Evolutionary conservation across 2,329 filamentous ascomycete species (phyloP).

Genomic region (Pyrenophora graminea): DNA sequence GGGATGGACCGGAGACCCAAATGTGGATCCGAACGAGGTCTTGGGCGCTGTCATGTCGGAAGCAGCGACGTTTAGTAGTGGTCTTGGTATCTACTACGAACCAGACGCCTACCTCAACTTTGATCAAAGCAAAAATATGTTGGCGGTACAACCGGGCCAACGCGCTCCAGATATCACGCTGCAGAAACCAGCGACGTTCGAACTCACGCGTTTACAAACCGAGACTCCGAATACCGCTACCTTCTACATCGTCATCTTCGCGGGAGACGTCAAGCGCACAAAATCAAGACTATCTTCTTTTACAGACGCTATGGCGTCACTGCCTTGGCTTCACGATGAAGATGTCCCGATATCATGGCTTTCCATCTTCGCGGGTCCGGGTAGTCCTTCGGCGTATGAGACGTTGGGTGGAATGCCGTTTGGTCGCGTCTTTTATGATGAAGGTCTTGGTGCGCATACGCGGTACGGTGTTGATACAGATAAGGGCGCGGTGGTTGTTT

Average conservation of each 20-base stretch:
- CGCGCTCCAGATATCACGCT: conserved; percentile 54
- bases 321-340: conserved; percentile 17
- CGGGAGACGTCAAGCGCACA: conserved; percentile 37
- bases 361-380: conserved; percentile 32
- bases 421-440: conserved; percentile 46
- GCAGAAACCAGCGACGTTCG: conserved; percentile 52
- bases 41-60: conserved; percentile 33
- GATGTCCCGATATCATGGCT: conserved; percentile 28
- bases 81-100: conserved; percentile 41
- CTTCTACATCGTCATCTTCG: conserved; percentile 53
- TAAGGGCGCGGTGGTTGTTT: conserved; percentile 35
- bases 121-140: conserved; percentile 1
- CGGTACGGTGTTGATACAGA: conserved; percentile 35
- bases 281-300: conserved; percentile 16
- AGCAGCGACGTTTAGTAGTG: conserved; percentile 38
- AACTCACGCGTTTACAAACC: conserved; percentile 50
- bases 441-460: conserved; percentile 34
- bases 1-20: conserved; percentile 36
- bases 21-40: conserved; percentile 35
- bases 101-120: conserved; percentile 44
- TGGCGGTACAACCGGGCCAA: conserved; percentile 45
- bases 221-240: conserved; percentile 50
- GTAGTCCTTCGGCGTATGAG: conserved; percentile 37
- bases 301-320: conserved; percentile 8
- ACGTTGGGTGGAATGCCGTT: conserved; percentile 36